phyloP scores from a whole-genome alignment of 75 land plant species.

The Cupressus sempervirens region DNA sequence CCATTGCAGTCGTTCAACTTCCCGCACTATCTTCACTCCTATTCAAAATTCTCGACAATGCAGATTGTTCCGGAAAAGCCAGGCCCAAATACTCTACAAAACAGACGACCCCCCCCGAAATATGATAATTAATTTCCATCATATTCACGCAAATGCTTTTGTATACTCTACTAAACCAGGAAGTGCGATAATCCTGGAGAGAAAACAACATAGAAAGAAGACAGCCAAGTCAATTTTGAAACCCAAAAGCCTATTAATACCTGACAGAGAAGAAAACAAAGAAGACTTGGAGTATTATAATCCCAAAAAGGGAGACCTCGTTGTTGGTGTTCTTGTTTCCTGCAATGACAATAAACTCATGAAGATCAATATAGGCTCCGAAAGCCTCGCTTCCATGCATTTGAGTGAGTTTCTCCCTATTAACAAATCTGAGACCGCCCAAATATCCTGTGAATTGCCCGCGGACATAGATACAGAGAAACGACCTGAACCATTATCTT shows the following conservation, averaged over 20 bases:
- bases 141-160: not conserved
- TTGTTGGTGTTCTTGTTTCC: conserved; percentile 85
- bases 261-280: not conserved
- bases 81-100: not conserved
- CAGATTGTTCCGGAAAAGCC: not conserved
- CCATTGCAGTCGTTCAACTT: not conserved
- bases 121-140: not conserved
- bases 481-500: not conserved
- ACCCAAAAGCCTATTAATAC: not conserved
- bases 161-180: not conserved
- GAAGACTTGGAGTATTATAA: conserved; percentile 54
- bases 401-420: conserved; percentile 63
- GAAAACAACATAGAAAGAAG: not conserved
- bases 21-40: not conserved
- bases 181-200: not conserved
- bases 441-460: conserved; percentile 37
- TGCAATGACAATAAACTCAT: conserved; percentile 66
- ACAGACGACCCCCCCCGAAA: not conserved
- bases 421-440: conserved; percentile 45
- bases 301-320: conserved; percentile 65
- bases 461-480: conserved; percentile 33
- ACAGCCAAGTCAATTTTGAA: not conserved
- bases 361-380: conserved; percentile 76
- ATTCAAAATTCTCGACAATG: not conserved
- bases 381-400: conserved; percentile 62